Base-by-base conservation (phyloP, 495 filamentous ascomycete species). In the Coniosporium apollinis region DNA sequence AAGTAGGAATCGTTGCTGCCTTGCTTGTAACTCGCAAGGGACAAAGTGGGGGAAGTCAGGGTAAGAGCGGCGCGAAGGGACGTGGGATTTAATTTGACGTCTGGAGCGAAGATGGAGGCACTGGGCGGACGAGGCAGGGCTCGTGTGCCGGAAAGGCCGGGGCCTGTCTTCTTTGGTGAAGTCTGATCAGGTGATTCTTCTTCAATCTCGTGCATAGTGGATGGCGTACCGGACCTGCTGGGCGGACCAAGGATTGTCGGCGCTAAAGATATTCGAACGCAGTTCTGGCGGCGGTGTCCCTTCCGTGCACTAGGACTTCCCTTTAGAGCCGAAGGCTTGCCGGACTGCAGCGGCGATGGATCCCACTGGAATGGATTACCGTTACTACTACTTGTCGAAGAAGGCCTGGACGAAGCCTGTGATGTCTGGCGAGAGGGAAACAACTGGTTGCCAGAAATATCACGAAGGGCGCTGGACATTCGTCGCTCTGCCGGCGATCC, bases 211-310 rank as follows among this genome's bases (percentile, higher is more conserved):
- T 51, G 39, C 37, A 54, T 55, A 5, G 33, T 26, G 19, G 36
- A 42, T 6, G 53, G 51, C 29, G 48, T 58, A 1, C 44, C 42
- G 8, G 47, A 42, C 24, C 46, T 35, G 36, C 44, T 47, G 9
- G 45, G 39, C 15, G 48, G 55, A 1, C 51, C 50, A 2, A 54
- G 35, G n/a, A 56, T 47, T 13, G 47, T 53, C 5, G 55, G 52
- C 8, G 44, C 40, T 8, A 56, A 33, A 4, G 33, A 44, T 14
- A 49, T 52, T 9, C 49, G 41, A 8, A 52, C 49, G 28, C 47
- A 49, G 28, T 52, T 49, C 22, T 44, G 43, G 4, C 49, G 34
- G 14, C 30, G 34, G 30, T 49, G 46, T n/a, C 47, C 49, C 30
- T 47, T 44, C 3, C 38, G 44, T 21, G 39, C 44, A 24, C 37